Base-by-base conservation (phyloP, 2,329 filamentous ascomycete species). In the Myriosclerotinia curreyana region DNA sequence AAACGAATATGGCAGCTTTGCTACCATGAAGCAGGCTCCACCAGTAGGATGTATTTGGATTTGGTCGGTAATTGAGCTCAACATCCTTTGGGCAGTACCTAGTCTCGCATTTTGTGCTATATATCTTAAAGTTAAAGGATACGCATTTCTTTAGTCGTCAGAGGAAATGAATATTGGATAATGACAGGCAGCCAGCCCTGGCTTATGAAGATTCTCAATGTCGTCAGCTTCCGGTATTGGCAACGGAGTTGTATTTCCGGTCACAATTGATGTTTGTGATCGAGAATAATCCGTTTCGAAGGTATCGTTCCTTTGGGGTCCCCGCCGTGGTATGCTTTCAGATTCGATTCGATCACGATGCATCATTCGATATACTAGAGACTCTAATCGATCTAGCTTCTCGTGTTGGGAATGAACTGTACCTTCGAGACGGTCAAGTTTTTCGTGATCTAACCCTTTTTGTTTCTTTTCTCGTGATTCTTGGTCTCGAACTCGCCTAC, bases 1-100 rank as follows among this genome's bases (percentile, higher is more conserved):
- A 34, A 98, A 97, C 72, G 82, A 80, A 38, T 85, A 87, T 69
- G 86, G 88, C 5, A 98, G 97, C 72, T 86, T 96, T 70, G 89
- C 90, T 8, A 87, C 96, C 25, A 93, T 98, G 91, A 96, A 96
- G 79, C 87, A 86, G 68, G 90, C 92, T 0, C 95, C 95, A n/a
- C 87, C 92, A 6, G 76, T 97, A 17, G 95, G 92, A 0, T 94
- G 91, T 49, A 76, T 98, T 22, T 98, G 94, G 93, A 83, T 98
- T 5, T 98, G 94, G 92, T 86, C 89, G 40, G 88, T 98, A 28
- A 82, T 98, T 54, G 95, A 99, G 78, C 83, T 97, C 77, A 83
- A 91, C 63, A 79, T 96, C 49, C 72, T 80, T 0, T 86, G 84
- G 72, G 90, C 90, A 0, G 78, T 88, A 1, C 69, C 76, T 15